These are phyloP conservation scores for Waitea zeae DNA, from an alignment of 1,284 basidiomycete genomes.

Conservation along the genomic window DNA sequence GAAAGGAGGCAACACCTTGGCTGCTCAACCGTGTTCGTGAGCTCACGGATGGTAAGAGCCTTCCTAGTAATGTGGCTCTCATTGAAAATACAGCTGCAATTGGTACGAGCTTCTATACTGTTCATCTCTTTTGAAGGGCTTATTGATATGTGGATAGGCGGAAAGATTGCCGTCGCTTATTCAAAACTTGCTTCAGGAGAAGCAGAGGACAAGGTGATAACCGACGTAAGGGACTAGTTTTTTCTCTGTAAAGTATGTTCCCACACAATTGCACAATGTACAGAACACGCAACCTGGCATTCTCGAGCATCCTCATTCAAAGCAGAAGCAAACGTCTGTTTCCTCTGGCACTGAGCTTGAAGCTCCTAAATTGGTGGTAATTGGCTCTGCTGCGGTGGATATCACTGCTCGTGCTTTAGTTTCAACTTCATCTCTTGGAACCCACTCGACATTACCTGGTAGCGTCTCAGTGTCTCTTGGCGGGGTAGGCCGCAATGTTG, in stretches of 20 bases:
- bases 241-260: too few relatives aligned
- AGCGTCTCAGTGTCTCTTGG: conserved; percentile 60
- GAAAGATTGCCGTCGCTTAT: conserved; percentile 71
- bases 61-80: conserved; percentile 70
- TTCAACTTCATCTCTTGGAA: conserved; percentile 12
- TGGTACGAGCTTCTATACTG: conserved; percentile 28
- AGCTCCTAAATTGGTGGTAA: conserved; percentile 35
- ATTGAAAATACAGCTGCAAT: conserved; percentile 85
- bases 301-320: neutral
- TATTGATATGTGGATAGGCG: conserved; percentile 25
- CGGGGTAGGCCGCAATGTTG: conserved; percentile 89
- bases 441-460: conserved; percentile 71
- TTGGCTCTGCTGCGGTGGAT: conserved; percentile 80
- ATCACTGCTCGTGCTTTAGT: conserved; percentile 41
- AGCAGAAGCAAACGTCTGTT: too few relatives aligned
- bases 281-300: conserved; percentile 5
- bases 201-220: conserved; percentile 6
- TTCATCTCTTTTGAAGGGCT: conserved; percentile 1
- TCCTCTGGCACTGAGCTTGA: too few relatives aligned
- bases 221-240: too few relatives aligned
- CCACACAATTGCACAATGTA: too few relatives aligned
- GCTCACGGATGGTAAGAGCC: conserved; percentile 60
- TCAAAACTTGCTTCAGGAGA: conserved; percentile 26
- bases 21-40: conserved; percentile 74
- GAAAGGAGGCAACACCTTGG: conserved; percentile 96